A percentile compares a stretch with the other conserved stretches of the same genome.
These are phyloP conservation scores for Basipetospora chlamydospora DNA, from an alignment of 2,329 filamentous ascomycete species.

Conservation along the genomic window DNA sequence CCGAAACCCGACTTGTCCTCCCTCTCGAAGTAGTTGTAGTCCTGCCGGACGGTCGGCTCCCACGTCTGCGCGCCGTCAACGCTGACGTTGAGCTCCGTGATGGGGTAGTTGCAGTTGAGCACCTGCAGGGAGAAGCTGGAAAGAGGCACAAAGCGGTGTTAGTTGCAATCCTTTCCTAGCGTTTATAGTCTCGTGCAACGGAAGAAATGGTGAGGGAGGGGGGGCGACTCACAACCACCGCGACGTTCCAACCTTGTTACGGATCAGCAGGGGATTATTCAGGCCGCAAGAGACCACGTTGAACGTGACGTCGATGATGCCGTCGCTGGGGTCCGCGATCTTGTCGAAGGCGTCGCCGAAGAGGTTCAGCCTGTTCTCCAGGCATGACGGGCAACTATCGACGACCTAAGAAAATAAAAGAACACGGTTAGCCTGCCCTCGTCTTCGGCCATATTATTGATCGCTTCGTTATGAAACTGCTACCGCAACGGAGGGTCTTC, in stretches of 20 bases:
- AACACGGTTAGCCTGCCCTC: neutral
- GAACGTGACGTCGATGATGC: conserved; percentile 8
- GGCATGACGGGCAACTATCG: conserved; percentile 9
- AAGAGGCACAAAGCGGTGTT: conserved; percentile 3
- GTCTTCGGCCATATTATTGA: neutral
- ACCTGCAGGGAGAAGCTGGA: conserved; percentile 7
- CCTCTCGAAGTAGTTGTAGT: conserved; percentile 12
- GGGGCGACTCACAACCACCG: conserved; percentile 6
- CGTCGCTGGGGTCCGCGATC: conserved; percentile 7
- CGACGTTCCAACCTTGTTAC: conserved; percentile 9
- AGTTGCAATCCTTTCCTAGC: too few relatives aligned
- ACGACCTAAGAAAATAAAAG: conserved; percentile 4
- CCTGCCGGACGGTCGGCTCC: conserved; percentile 8
- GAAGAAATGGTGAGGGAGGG: neutral
- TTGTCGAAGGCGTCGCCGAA: conserved; percentile 7
- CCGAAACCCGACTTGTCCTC: conserved; percentile 10
- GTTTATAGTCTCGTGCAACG: too few relatives aligned
- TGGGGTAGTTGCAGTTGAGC: conserved; percentile 8
- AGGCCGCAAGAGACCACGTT: conserved; percentile 8
- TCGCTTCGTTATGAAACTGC: too few relatives aligned
- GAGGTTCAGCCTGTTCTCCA: conserved; percentile 8
- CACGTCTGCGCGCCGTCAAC: conserved; percentile 7
- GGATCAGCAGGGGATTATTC: conserved; percentile 6
- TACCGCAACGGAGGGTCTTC: neutral
- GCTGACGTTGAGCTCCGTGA: conserved; percentile 8